Evolutionary conservation across 2,329 filamentous ascomycete genomes (phyloP), one percentile per base, ranked within the genome.

Genomic region (Raffaelea albimanens): DNA sequence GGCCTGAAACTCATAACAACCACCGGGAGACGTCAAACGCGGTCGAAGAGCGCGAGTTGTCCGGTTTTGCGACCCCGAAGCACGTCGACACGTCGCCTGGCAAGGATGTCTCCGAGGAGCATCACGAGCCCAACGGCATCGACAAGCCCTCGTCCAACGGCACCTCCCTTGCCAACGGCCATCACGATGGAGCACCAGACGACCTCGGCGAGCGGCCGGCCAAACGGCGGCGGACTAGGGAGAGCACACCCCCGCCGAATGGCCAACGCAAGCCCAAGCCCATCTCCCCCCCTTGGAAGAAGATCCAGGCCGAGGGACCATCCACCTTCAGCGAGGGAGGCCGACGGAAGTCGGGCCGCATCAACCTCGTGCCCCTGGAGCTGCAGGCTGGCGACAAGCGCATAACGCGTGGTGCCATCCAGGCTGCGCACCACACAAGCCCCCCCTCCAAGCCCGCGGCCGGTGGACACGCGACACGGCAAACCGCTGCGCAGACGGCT

Each of bases 241-340:
- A 74, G 68, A 21, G 69, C 71, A 31, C 59, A 58, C 52, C 55
- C n/a, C 50, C 53, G 1, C 59, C 63, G 3, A 58, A 50, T 49
- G 57, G 65, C 50, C 62, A 70, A 52, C 64, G 70, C 52, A 58
- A 64, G 59, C 58, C 61, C 16, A 71, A 82, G 67, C 68, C 70
- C 46, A 73, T 76, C 51, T 97, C 91, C 53, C 93, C 93, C 55
- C 93, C 93, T 20, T 98, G 93, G 93, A 97, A 93, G 70, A 87
- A 81, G 59, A 77, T 86, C 53, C 77, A 77, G 50, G 87, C 85
- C 38, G 86, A 95, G 23, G 93, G 93, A 0, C 93, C 93, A 20
- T 93, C 91, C 3, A 85, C 86, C 1, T 90, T 94, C 61, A 77
- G 85, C 41, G 78, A 75, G 67, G 85, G 75, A 76, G 87, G 86